phyloP scores from a whole-genome alignment of 805 yeast genomes.

The Candida vaughaniae region DNA sequence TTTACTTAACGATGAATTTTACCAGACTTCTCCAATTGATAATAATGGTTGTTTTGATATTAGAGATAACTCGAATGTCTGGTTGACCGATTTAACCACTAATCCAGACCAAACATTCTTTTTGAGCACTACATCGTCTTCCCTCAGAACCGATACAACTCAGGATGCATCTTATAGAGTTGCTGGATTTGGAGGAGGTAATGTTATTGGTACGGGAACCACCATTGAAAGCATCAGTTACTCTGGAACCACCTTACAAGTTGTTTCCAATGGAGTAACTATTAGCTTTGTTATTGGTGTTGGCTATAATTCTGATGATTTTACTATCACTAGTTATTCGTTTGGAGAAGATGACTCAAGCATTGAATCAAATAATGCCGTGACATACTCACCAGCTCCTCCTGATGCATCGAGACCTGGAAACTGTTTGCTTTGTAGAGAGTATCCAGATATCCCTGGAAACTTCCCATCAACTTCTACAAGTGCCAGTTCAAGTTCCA shows the following conservation, averaged over 20 bases:
- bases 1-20: constrained; percentile 19
- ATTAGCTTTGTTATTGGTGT: constrained; percentile 5
- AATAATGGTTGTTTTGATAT: constrained; percentile 22
- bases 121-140: constrained; percentile 16
- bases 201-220: constrained; percentile 15
- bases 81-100: constrained; percentile 9
- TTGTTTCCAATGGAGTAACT: background rate
- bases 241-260: constrained; percentile 1
- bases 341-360: constrained; percentile 8
- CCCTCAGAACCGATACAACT: constrained; percentile 16
- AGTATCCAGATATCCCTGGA: constrained; percentile 14
- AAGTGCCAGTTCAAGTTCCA: background rate
- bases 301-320: constrained; percentile 3
- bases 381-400: constrained; percentile 12
- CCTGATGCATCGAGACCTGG: constrained; percentile 12
- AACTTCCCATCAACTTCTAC: constrained; percentile 1
- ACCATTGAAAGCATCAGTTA: constrained; percentile 1
- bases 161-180: constrained; percentile 18
- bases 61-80: constrained; percentile 11
- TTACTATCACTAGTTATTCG: background rate
- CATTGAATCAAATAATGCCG: constrained; percentile 7
- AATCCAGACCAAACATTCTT: constrained; percentile 17
- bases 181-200: constrained; percentile 24
- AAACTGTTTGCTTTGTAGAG: constrained; percentile 14
- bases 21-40: constrained; percentile 15